These are phyloP conservation scores for Prunus mongolica DNA, from an alignment of 306 rosid genomes.

Conservation along the genomic window DNA sequence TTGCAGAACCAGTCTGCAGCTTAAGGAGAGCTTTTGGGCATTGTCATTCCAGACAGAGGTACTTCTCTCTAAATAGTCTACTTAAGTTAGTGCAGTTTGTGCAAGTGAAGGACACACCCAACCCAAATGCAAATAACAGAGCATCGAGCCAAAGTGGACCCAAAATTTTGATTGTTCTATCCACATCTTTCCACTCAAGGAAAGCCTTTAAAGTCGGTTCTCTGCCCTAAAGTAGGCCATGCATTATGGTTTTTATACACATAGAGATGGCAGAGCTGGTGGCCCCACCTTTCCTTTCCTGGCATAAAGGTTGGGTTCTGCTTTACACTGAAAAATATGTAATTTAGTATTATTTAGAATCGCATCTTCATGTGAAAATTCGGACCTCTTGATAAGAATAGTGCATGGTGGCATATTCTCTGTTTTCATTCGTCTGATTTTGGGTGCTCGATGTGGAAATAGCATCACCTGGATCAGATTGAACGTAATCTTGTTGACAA, in stretches of 20 bases:
- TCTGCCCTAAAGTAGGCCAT: background rate
- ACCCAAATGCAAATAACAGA: constrained; percentile 1
- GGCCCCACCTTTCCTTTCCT: too few relatives aligned
- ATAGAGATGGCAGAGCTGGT: too few relatives aligned
- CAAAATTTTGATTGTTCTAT: background rate
- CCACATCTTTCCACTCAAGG: background rate
- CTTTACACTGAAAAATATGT: background rate
- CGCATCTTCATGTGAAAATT: background rate
- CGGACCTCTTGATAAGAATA: background rate
- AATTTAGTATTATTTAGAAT: background rate
- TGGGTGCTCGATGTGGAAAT: background rate
- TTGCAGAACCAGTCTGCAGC: constrained; percentile 56
- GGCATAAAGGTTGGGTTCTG: background rate
- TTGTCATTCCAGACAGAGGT: background rate
- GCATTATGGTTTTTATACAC: background rate
- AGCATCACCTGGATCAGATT: background rate
- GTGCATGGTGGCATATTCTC: background rate
- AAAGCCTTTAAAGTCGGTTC: constrained; percentile 5
- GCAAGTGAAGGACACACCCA: constrained; percentile 1
- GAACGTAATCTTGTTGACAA: background rate
- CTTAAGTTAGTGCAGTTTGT: background rate
- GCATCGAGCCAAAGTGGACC: constrained; percentile 5
- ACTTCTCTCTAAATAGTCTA: background rate
- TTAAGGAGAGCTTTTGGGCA: constrained; percentile 11
- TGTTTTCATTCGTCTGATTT: background rate